Percentiles rank a stretch among this genome's conserved stretches.
phyloP scores from a whole-genome alignment of 148 eudicot species.

The Rhododendron simsii region DNA sequence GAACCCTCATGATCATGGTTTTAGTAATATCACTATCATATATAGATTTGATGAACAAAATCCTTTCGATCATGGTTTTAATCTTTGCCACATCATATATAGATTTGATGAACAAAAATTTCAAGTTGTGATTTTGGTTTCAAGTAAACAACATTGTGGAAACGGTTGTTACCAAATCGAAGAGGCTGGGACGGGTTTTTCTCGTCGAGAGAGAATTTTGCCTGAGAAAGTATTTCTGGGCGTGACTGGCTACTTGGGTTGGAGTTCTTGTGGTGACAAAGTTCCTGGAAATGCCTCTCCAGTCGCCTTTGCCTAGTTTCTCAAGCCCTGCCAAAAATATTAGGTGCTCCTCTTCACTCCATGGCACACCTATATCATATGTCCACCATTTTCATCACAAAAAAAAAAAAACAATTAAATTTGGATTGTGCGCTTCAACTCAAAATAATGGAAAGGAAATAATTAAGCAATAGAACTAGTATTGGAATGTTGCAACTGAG shows the following conservation, averaged over 20 bases:
- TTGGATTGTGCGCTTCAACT: neutral
- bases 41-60: no score
- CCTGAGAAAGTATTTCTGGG: conserved; percentile 3
- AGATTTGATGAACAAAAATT: neutral
- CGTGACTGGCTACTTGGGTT: conserved; percentile 6
- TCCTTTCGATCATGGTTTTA: no score
- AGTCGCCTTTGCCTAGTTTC: neutral
- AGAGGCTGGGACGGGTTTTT: neutral
- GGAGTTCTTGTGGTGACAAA: conserved; percentile 9
- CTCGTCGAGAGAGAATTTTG: neutral
- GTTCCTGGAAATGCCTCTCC: conserved; percentile 6
- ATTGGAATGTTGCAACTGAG: neutral
- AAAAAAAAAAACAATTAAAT: neutral
- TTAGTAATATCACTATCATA: neutral
- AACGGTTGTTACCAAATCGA: neutral
- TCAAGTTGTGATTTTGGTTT: neutral
- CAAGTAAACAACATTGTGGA: neutral
- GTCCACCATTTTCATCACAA: neutral
- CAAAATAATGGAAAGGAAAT: neutral
- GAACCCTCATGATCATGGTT: neutral
- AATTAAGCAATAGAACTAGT: neutral
- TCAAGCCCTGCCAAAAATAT: neutral
- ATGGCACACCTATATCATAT: neutral
- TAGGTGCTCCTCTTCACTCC: conserved; percentile 9
- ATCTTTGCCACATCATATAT: neutral